Evolutionary conservation across 2,329 filamentous ascomycete species (phyloP), one percentile per base, ranked within the genome.

Genomic region (Clarireedia monteithiana): DNA sequence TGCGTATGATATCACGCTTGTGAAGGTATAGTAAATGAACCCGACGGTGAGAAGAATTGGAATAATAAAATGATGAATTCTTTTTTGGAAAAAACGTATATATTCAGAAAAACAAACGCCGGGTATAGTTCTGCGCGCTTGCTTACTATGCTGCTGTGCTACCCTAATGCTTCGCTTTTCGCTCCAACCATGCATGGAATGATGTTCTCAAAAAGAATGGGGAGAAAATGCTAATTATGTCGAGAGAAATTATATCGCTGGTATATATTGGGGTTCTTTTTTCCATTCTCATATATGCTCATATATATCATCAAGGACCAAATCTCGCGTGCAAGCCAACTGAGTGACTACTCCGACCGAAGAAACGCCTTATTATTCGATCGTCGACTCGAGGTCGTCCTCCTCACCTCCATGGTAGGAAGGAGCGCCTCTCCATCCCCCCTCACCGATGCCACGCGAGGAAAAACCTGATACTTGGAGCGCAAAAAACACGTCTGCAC

Each of bases 361-460:
- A 47, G 55, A 48, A 64, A 61, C 34, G 58, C 49, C 53, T 60
- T 64, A 36, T 58, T 42, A 38, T 58, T 44, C 24, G 55, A 50
- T 50, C 60, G 64, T 53, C 58, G 51, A 38, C 50, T 58, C 34
- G 58, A 53, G 30, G 10, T 34, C 39, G 60, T 51, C 26, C 65
- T 58, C 58, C 62, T 55, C 23, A 66, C 63, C 57, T 69, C 64
- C 62, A 69, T 66, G 20, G 64, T 68, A 47, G 66, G 67, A 10
- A 68, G 54, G 20, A 69, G 62, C 23, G 53, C 48, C n/a, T 39
- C 30, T 6, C 66, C 66, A 60, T 69, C 67, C 56, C 30, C 30
- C 30, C 67, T 57, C 38, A 68, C 66, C 26, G 62, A 65, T n/a
- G 63, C 59, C 24, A 68, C 63, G 36, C 66, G 56, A 20, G 66